A percentile compares a stretch with the other conserved stretches of the same genome.
Conservation (phyloP, 352 stramenopile genomes). For the Globisporangium radiosum region DNA sequence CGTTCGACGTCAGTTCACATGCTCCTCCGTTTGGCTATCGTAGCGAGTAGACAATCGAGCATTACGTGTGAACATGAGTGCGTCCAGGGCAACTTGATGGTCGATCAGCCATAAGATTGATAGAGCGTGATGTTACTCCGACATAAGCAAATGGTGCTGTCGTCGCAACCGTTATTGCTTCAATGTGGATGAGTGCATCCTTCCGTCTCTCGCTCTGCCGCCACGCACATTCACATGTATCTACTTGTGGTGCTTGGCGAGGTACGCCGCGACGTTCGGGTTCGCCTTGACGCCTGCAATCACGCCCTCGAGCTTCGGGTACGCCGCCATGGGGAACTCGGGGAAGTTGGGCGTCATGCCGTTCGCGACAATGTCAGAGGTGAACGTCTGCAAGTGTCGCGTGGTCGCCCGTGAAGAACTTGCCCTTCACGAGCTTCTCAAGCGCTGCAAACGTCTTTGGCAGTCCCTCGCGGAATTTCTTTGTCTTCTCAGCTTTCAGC, state of each 20-base stretch:
- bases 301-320: slow-evolving; percentile 38
- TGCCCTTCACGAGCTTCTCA: slow-evolving; percentile 35
- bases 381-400: slow-evolving; percentile 32
- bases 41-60: no score
- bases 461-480: slow-evolving; percentile 1
- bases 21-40: no score
- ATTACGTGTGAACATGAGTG: no score
- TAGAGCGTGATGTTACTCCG: no score
- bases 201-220: no score
- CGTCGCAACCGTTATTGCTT: no score
- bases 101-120: no score
- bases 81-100: no score
- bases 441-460: slow-evolving; percentile 23
- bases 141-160: no score
- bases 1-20: no score
- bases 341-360: slow-evolving; percentile 19
- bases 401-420: slow-evolving; percentile 46
- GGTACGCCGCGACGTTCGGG: slow-evolving; percentile 33
- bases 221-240: no score
- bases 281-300: slow-evolving; percentile 30
- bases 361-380: slow-evolving; percentile 37
- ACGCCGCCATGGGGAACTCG: slow-evolving; percentile 28
- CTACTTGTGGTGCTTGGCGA: slow-evolving; percentile 13
- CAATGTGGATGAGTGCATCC: no score
- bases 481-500: slow-evolving; percentile 5